Conservation (phyloP, 179 eudicot species). For the Kewa caespitosa region DNA sequence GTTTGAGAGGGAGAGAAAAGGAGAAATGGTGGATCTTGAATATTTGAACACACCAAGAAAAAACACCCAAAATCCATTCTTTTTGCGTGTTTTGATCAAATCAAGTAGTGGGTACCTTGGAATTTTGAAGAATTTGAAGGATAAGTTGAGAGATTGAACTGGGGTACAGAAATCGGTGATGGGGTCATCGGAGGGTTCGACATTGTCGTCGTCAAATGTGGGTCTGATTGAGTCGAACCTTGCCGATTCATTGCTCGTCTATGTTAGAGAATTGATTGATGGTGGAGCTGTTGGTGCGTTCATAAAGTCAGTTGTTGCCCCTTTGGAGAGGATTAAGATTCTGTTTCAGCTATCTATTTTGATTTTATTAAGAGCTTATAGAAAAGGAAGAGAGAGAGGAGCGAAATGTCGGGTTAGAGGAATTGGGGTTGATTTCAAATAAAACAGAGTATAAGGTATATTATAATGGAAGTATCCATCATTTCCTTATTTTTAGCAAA, state of each 20-base stretch:
- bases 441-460: no score
- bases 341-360: constrained; percentile 50
- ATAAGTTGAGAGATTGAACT: neutral
- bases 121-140: neutral
- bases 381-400: no score
- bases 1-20: no score
- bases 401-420: no score
- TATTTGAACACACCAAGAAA: no score
- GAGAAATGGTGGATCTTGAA: no score
- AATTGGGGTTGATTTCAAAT: no score
- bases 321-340: constrained; percentile 87
- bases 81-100: no score
- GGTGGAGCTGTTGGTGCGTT: constrained; percentile 96
- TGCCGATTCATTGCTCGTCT: constrained; percentile 71
- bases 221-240: constrained; percentile 40
- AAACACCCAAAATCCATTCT: no score
- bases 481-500: no score
- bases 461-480: no score
- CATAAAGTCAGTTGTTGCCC: constrained; percentile 92
- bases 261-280: constrained; percentile 88
- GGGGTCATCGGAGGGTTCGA: constrained; percentile 70
- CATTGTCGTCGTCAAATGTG: constrained; percentile 65
- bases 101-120: constrained; percentile 13
- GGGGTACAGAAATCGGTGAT: constrained; percentile 33
- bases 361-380: no score